Conservation (phyloP, 2,329 filamentous ascomycete genomes). For the Claviceps arundinis region DNA sequence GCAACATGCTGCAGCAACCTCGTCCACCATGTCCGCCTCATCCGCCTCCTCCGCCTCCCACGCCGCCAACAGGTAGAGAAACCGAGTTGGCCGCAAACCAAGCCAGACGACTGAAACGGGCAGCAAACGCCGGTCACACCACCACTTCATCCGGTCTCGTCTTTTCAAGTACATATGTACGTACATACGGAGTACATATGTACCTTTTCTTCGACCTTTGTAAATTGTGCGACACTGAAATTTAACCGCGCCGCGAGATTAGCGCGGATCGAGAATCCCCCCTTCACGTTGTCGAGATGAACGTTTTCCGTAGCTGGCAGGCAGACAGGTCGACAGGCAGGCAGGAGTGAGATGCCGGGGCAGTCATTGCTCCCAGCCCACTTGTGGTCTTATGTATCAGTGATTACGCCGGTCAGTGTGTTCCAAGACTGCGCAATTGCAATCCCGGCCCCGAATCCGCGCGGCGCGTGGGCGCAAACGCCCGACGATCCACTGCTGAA, state of each 20-base stretch:
- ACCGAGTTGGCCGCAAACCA: neutral
- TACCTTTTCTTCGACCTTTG: neutral
- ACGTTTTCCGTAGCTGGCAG: neutral
- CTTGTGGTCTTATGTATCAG: no score
- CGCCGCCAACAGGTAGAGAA: no score
- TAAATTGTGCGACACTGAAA: neutral
- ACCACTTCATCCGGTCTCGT: neutral
- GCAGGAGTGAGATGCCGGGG: no score
- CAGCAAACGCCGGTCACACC: neutral
- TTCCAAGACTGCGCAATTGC: no score
- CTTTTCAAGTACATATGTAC: neutral
- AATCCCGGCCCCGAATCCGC: no score
- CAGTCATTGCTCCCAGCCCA: no score
- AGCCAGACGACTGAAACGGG: neutral
- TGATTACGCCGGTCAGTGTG: no score
- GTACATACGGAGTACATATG: no score
- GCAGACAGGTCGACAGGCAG: no score
- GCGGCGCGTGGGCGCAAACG: no score
- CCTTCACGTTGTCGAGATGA: neutral
- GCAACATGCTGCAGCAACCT: neutral
- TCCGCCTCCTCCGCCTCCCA: neutral
- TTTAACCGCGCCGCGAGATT: neutral
- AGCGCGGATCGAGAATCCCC: neutral
- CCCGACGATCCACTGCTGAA: no score
- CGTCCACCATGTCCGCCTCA: neutral